Evolutionary conservation across 2,329 filamentous ascomycete genomes (phyloP).

Genomic region (Cladosporium colombiae): DNA sequence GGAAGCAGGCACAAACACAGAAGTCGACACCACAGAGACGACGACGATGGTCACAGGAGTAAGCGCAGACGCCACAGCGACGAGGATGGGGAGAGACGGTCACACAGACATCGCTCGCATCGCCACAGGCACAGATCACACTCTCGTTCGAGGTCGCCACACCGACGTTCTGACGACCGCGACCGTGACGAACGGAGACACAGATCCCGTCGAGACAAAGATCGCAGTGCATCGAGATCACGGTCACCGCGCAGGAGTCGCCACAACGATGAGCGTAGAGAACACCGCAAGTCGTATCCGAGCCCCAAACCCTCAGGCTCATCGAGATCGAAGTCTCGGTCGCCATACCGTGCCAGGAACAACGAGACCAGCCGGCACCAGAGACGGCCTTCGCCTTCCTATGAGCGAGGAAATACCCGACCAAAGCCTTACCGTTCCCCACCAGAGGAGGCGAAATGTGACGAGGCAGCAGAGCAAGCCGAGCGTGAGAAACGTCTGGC

Average conservation of each 20-base stretch:
- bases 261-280: conserved; percentile 35
- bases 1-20: conserved; percentile 35
- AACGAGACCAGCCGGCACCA: conserved; percentile 23
- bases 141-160: conserved; percentile 30
- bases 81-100: conserved; percentile 36
- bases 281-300: conserved; percentile 37
- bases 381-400: conserved; percentile 26
- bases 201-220: conserved; percentile 30
- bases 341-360: conserved; percentile 27
- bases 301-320: conserved; percentile 39
- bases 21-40: conserved; percentile 28
- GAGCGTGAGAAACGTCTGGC: conserved; percentile 42
- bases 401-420: conserved; percentile 24
- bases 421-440: conserved; percentile 32
- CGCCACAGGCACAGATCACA: conserved; percentile 30
- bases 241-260: conserved; percentile 43
- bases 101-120: conserved; percentile 35
- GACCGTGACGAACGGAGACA: conserved; percentile 27
- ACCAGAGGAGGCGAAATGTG: conserved; percentile 24
- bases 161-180: conserved; percentile 24
- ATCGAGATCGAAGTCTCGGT: conserved; percentile 38
- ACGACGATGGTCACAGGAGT: conserved; percentile 35
- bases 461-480: conserved; percentile 34
- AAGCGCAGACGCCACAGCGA: conserved; percentile 38
- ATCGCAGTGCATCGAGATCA: conserved; percentile 35